Percentiles rank a stretch among this genome's conserved stretches.
Conservation (phyloP, 208 protist genomes). For the Leishmania amazonensis region DNA sequence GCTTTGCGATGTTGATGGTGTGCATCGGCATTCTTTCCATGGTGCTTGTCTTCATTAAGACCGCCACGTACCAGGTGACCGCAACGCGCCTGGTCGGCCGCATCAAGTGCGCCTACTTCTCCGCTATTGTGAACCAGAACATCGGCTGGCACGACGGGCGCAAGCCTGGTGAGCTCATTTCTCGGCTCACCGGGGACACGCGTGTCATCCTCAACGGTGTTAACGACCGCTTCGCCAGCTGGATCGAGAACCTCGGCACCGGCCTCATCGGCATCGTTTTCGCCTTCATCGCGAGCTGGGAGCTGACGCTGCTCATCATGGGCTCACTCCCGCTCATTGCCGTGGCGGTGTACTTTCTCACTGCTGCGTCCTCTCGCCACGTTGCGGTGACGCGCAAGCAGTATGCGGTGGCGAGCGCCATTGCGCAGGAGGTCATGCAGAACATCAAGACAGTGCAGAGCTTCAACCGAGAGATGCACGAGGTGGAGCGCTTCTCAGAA, state of each 20-base stretch:
- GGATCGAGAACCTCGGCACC: constrained; percentile 66
- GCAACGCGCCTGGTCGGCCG: constrained; percentile 50
- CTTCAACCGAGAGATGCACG: constrained; percentile 70
- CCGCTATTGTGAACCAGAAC: constrained; percentile 71
- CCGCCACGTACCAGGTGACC: constrained; percentile 42
- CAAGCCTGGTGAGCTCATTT: constrained; percentile 70
- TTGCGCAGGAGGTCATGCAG: constrained; percentile 88
- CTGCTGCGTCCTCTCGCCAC: constrained; percentile 44
- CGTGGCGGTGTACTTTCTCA: constrained; percentile 48
- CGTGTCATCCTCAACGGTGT: constrained; percentile 85
- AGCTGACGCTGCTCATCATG: constrained; percentile 76
- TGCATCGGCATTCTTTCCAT: constrained; percentile 50
- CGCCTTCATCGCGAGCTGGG: constrained; percentile 73
- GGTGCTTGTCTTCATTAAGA: constrained; percentile 50
- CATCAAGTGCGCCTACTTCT: constrained; percentile 57
- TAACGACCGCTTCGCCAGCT: constrained; percentile 80
- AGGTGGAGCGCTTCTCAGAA: constrained; percentile 59
- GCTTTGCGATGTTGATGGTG: constrained; percentile 59
- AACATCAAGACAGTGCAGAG: constrained; percentile 83
- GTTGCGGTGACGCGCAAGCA: constrained; percentile 62
- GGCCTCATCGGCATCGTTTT: constrained; percentile 84
- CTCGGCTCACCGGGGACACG: constrained; percentile 73
- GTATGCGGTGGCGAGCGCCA: constrained; percentile 74
- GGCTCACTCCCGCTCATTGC: constrained; percentile 66
- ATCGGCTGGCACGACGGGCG: constrained; percentile 85